phyloP scores from a whole-genome alignment of 257 asterid genomes.

The Solanum rostratum region DNA sequence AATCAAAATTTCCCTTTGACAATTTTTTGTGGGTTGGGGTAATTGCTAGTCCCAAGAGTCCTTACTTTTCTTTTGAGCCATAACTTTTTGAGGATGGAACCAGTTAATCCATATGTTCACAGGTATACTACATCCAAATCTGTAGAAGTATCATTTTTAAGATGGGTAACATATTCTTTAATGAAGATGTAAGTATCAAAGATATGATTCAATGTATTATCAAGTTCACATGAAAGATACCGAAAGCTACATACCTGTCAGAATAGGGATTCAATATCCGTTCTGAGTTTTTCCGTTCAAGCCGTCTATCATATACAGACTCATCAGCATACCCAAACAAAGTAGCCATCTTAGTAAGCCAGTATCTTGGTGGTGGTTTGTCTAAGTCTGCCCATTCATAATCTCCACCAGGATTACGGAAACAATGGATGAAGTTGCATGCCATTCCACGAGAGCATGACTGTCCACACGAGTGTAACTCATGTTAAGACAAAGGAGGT shows the following conservation, averaged over 20 bases:
- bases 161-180: not conserved
- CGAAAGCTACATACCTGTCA: slow-evolving; percentile 28
- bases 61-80: not conserved
- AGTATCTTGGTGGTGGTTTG: slow-evolving; percentile 75
- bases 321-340: slow-evolving; percentile 68
- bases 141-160: not conserved
- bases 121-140: too few species aligned
- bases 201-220: not conserved
- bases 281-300: slow-evolving; percentile 33
- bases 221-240: not conserved
- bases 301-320: slow-evolving; percentile 19
- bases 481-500: not conserved
- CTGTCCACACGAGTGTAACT: slow-evolving; percentile 27
- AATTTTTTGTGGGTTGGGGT: not conserved
- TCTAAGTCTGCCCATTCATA: slow-evolving; percentile 99
- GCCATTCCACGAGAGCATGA: slow-evolving; percentile 81
- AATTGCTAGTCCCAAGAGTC: not conserved
- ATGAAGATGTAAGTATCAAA: not conserved
- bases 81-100: too few species aligned
- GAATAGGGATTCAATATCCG: slow-evolving; percentile 18
- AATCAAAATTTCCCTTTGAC: not conserved
- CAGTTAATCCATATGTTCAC: too few species aligned
- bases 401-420: slow-evolving; percentile 92
- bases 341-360: slow-evolving; percentile 73
- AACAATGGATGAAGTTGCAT: slow-evolving; percentile 95